Evolutionary conservation across 331 rosid genomes (phyloP).

Genomic region (Acacia concinna): DNA sequence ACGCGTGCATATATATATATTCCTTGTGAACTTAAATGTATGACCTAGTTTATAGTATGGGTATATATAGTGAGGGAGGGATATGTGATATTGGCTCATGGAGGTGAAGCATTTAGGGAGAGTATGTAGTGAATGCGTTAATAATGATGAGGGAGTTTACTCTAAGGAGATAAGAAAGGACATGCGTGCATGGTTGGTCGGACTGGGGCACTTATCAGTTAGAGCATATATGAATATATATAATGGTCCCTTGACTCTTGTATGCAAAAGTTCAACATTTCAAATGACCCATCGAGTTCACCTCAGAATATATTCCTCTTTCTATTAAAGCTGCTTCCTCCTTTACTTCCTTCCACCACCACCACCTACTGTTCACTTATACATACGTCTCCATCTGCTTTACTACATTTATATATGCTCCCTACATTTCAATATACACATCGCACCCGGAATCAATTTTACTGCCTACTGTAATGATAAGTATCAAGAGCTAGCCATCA

Average conservation of each 20-base stretch:
- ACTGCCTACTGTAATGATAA: no score
- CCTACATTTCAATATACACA: no score
- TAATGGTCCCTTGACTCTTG: slow-evolving; percentile 25
- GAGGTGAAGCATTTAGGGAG: slow-evolving; percentile 17
- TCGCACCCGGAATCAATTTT: no score
- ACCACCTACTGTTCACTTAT: not conserved
- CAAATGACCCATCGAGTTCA: slow-evolving; percentile 2
- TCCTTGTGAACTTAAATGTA: no score
- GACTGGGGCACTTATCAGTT: no score
- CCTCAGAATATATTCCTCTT: not conserved
- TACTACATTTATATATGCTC: not conserved
- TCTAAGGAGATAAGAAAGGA: slow-evolving; percentile 14
- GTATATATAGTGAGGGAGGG: not conserved
- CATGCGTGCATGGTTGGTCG: not conserved
- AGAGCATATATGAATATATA: no score
- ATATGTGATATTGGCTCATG: not conserved
- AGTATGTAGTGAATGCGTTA: not conserved
- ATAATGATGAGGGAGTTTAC: slow-evolving; percentile 9
- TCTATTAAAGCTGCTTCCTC: not conserved
- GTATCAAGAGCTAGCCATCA: no score
- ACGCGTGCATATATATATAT: no score
- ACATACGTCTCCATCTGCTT: slow-evolving; percentile 14
- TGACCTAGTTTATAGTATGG: no score
- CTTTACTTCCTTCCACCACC: not conserved
- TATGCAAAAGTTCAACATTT: not conserved